phyloP scores from a whole-genome alignment of 768 basidiomycete genomes.

The Phaeolepiota aurea region DNA sequence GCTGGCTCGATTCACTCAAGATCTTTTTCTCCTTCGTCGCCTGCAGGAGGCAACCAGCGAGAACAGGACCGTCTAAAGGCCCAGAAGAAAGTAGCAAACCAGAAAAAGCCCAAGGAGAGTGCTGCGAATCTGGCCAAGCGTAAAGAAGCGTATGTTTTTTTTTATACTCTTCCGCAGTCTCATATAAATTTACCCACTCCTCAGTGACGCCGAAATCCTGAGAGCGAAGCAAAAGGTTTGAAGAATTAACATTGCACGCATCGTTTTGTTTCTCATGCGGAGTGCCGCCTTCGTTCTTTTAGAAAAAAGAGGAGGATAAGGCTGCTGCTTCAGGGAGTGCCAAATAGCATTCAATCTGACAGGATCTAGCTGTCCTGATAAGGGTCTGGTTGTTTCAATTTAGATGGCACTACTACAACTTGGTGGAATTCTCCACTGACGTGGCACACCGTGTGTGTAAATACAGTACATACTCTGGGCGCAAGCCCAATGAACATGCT shows the following conservation, averaged over 20 bases:
- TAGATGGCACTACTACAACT: no score
- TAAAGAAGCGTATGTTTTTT: slow-evolving; percentile 60
- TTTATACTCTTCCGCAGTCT: slow-evolving; percentile 12
- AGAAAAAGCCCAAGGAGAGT: slow-evolving; percentile 70
- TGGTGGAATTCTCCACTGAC: no score
- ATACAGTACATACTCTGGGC: no score
- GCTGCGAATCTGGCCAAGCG: slow-evolving; percentile 53
- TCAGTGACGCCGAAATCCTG: slow-evolving; percentile 71
- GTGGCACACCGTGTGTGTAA: no score
- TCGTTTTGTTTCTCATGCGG: not conserved
- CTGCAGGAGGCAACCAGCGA: slow-evolving; percentile 73
- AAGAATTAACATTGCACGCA: not conserved
- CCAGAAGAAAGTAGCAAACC: slow-evolving; percentile 55
- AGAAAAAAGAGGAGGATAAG: slow-evolving; percentile 53
- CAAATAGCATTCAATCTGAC: slow-evolving; percentile 26
- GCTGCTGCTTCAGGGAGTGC: slow-evolving; percentile 11
- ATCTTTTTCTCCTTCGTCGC: slow-evolving; percentile 5
- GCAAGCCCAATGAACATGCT: no score
- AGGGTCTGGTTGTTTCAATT: not conserved
- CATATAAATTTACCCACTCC: slow-evolving; percentile 8
- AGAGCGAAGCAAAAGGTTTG: slow-evolving; percentile 75
- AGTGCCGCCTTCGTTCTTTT: not conserved
- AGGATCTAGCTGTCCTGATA: slow-evolving; percentile 1
- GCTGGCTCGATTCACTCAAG: slow-evolving; percentile 13
- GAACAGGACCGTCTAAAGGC: slow-evolving; percentile 67